Base-by-base conservation (phyloP, 805 yeast genomes). In the Candida krabiensis region DNA sequence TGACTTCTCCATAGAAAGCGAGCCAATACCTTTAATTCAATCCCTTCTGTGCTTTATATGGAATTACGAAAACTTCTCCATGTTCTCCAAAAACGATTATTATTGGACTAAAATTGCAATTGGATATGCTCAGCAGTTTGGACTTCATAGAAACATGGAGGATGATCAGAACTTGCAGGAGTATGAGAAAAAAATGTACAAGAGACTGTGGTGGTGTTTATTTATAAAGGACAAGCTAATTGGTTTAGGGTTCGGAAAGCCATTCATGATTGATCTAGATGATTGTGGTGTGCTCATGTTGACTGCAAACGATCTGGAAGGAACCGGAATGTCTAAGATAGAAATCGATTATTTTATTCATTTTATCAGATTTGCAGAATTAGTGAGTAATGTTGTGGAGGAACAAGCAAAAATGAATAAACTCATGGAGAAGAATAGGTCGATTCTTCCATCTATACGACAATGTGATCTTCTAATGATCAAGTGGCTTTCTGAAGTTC, bases 271-370 rank as follows among this genome's bases (percentile, higher is more conserved):
- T 33, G 81, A 80, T 49, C 66, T 83, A 44, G 83, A 78, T 33
- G 91, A 86, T 54, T 79, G 86, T 53, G 90, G 83, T 53, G 87
- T 83, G 16, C 79, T 80, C n/a, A 80, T 82, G 86, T 54, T 86
- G 13, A 69, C 74, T 0, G 57, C 70, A n/a, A 79, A 73, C 0
- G 95, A 86, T 56, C 78, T 86, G 43, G 65, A 73, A 38, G 79
- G 79, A 5, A 76, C 75, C 44, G 73, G 72, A 2, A 61, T 74
- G 22, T 61, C 75, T 46, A 61, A 63, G 40, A 62, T 67, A 3
- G 79, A 79, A 38, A 77, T 77, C 0, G 68, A 73, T 28, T 78
- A 74, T 43, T 80, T 80, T 49, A 79, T 85, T 31, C 79, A 80
- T 49, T 61, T 75, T 50, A 76, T 83, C 38, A 79, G 81, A 53